Base-by-base conservation (phyloP, 805 yeast species). In the Barnettozyma californica region DNA sequence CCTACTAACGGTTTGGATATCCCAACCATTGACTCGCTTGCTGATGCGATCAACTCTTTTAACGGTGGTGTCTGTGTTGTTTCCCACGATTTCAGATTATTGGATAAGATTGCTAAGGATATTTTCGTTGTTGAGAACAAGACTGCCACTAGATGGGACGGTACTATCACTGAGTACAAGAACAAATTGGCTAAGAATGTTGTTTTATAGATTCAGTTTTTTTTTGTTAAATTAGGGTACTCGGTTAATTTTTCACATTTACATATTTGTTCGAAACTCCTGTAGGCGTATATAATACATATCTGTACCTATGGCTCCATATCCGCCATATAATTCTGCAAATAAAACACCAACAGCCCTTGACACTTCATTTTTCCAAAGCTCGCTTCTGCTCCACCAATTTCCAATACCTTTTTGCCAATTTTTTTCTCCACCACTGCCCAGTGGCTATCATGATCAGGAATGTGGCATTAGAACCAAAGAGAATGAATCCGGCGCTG, bases 1-100 rank as follows among this genome's bases (percentile, higher is more conserved):
- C 99, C 99, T 81, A 94, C 99, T 58, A 94, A 94, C 80, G 98
- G 98, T 79, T 78, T 94, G 71, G 99, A 94, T 77, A 92, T 94
- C 62, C 90, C 97, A 64, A 91, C 99, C 45, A 94, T 94, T 67
- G 99, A 94, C 73, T 94, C 99, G 40, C 77, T 94, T 63, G 99
- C 97, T 46, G 95, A 86, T 49, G 99, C 99, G 56, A 92, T 94
- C 68, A 84, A 90, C 58, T 85, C 81, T 29, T 94, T 87, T 78
- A 87, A 84, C 66, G 99, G 99, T 74, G 99, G 99, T 79, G 97
- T 92, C 47, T 95, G 90, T 58, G 96, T 94, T 51, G 99, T 94
- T 57, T 90, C 97, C 53, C 99, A 94, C 80, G 99, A 94, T 76
- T 94, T 94, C 92, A 85, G 98, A 75, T 80, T 94, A 64, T 79